Evolutionary conservation across 169 alveolate genomes (phyloP), one percentile per base, ranked within the genome.

Genomic region (Plasmodium inui): DNA sequence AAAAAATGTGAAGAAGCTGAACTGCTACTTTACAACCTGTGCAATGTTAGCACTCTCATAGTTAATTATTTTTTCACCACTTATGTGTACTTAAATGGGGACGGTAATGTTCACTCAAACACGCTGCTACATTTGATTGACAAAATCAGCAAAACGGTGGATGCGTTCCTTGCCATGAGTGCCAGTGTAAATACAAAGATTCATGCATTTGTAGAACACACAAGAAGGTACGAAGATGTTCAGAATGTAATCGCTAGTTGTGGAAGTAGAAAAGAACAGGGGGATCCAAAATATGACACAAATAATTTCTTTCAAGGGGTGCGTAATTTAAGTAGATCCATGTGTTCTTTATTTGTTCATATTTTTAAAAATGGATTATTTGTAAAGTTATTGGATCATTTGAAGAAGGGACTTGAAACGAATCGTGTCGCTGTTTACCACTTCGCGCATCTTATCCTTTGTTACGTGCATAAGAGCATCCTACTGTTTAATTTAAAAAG

Each of bases 281-380:
- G 50, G 12, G 67, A 80, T 28, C 17, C 12, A 67, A 19, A 67
- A 28, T 26, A 22, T 57, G 41, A 34, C 44, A 72, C 70, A 30
- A 91, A 81, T 32, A 30, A 39, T 30, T 91, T 82, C 76, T 17
- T 91, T 28, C 34, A 30, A 91, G 82, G 82, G 57, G 22, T 81
- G 32, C 72, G 79, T 41, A 67, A 30, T 22, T 71, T 91, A 57
- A 22, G 76, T 5, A 78, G 28, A 37, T 67, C 37, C 19, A 55
- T 12, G 37, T 91, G 83, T 82, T 32, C 57, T 37, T 39, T 32
- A 12, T 82, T 82, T 50, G 26, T 91, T 22, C 55, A 91, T 26
- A 91, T 91, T 67, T 81, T 70, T 34, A 91, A 91, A 53, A 81
- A 67, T 14, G 92, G 50, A 26, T 91, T 32, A 53, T 91, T 91